Evolutionary conservation across 768 basidiomycete species (phyloP).

Genomic region (Psilocybe azurescens): DNA sequence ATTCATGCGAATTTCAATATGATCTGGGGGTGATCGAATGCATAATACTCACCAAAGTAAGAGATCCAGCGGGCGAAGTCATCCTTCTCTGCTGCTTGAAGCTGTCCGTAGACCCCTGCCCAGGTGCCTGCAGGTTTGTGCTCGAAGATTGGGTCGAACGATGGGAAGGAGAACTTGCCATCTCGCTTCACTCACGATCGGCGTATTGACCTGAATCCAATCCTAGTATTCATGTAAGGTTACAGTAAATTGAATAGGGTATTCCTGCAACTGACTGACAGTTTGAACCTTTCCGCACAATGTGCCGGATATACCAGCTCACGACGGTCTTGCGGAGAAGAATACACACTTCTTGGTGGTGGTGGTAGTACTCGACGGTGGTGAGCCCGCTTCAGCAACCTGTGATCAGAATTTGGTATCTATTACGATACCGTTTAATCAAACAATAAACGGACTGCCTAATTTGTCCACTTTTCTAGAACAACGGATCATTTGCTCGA

Average conservation of each 20-base stretch:
- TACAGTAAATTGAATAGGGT: not conserved
- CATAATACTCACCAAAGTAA: constrained; percentile 34
- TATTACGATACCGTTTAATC: too few species aligned
- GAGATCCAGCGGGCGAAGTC: constrained; percentile 39
- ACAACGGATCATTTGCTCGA: too few species aligned
- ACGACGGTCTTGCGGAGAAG: not conserved
- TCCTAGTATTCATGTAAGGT: not conserved
- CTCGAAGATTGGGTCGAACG: constrained; percentile 23
- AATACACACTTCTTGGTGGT: too few species aligned
- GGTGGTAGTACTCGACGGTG: too few species aligned
- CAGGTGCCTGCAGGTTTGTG: constrained; percentile 24
- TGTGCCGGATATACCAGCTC: not conserved
- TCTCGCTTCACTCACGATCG: constrained; percentile 2
- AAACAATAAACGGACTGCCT: too few species aligned
- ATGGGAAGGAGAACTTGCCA: constrained; percentile 25
- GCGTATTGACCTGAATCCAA: too few species aligned
- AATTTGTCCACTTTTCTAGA: too few species aligned
- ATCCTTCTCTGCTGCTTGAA: constrained; percentile 34
- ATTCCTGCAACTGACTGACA: not conserved
- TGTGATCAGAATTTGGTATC: too few species aligned
- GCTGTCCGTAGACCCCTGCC: constrained; percentile 14
- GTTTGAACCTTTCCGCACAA: not conserved
- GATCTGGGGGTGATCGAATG: not conserved
- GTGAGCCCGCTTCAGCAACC: too few species aligned
- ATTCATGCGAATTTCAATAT: not conserved